These are phyloP conservation scores for Trifolium repens DNA, from an alignment of 306 rosid genomes.

Conservation along the genomic window DNA sequence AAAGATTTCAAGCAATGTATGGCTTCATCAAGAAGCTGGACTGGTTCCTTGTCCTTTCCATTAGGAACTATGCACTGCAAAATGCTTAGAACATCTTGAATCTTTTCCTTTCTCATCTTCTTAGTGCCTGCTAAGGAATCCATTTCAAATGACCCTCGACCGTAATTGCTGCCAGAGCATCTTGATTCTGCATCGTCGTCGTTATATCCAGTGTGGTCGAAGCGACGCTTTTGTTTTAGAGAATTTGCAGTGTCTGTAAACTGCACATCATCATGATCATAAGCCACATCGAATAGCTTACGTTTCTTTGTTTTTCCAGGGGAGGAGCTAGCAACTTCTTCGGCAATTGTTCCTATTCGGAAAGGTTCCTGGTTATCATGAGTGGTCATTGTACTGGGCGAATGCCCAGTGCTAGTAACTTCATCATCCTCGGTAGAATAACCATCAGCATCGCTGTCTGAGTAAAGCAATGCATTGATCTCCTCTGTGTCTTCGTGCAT, in stretches of 20 bases:
- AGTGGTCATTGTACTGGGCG: constrained; percentile 75
- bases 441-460: constrained; percentile 70
- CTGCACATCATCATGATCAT: constrained; percentile 42
- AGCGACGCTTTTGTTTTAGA: constrained; percentile 49
- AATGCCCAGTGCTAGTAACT: constrained; percentile 97
- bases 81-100: constrained; percentile 68
- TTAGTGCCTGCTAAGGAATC: constrained; percentile 51
- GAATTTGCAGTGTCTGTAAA: constrained; percentile 71
- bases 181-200: constrained; percentile 83
- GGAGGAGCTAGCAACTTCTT: constrained; percentile 73
- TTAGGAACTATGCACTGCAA: constrained; percentile 82
- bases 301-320: constrained; percentile 65
- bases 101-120: constrained; percentile 72
- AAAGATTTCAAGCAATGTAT: constrained; percentile 74
- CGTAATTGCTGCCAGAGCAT: constrained; percentile 54
- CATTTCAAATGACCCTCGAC: constrained; percentile 47
- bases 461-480: constrained; percentile 88
- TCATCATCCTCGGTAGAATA: constrained; percentile 77
- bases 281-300: constrained; percentile 54
- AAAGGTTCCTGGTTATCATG: constrained; percentile 48
- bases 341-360: constrained; percentile 14
- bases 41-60: constrained; percentile 69
- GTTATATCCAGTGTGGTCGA: constrained; percentile 34
- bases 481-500: constrained; percentile 96
- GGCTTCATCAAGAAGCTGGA: constrained; percentile 83